A percentile compares a stretch with the other conserved stretches of the same genome.
phyloP scores from a whole-genome alignment of 2,329 filamentous ascomycete genomes.

The Fusarium hostae region DNA sequence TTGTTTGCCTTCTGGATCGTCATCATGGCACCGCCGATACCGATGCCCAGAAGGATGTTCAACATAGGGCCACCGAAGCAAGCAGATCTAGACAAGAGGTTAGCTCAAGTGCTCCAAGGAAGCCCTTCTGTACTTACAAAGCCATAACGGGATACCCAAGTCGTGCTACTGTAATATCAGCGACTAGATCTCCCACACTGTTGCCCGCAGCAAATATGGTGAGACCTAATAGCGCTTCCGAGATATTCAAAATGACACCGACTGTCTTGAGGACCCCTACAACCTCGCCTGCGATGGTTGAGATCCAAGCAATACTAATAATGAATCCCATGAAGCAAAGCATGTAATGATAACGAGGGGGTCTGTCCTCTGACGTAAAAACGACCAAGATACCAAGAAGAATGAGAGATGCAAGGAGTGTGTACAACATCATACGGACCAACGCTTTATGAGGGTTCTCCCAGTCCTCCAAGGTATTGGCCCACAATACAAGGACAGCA shows the following conservation, averaged over 20 bases:
- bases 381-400: constrained; percentile 74
- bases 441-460: constrained; percentile 64
- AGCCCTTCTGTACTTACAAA: constrained; percentile 59
- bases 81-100: constrained; percentile 67
- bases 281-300: constrained; percentile 93
- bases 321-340: constrained; percentile 91
- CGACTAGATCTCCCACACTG: constrained; percentile 91
- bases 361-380: constrained; percentile 73
- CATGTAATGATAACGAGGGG: constrained; percentile 78
- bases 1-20: constrained; percentile 76
- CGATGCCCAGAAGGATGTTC: constrained; percentile 94
- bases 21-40: constrained; percentile 90
- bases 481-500: constrained; percentile 80
- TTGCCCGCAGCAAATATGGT: constrained; percentile 98
- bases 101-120: background rate
- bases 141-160: constrained; percentile 98
- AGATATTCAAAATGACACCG: constrained; percentile 91
- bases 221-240: constrained; percentile 91
- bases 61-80: constrained; percentile 99
- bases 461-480: constrained; percentile 69
- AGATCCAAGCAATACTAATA: constrained; percentile 95
- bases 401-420: constrained; percentile 75
- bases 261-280: constrained; percentile 94
- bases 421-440: constrained; percentile 67
- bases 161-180: constrained; percentile 91